Evolutionary conservation across 2,329 filamentous ascomycete species (phyloP).

Genomic region (Aspergillus clavatus): DNA sequence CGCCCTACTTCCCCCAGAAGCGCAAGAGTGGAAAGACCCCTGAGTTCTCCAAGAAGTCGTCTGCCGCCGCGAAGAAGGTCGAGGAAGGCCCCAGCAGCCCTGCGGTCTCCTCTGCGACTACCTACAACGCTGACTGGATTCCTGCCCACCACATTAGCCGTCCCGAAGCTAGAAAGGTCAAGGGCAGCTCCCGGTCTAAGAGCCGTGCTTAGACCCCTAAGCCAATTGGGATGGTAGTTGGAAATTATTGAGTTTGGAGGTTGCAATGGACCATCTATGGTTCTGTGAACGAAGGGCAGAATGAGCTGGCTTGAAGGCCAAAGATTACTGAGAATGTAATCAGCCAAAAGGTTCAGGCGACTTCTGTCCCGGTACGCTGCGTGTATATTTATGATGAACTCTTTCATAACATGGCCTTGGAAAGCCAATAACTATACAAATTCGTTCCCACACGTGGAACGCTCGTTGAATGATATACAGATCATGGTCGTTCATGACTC

Average conservation of each 20-base stretch:
- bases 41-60: slow-evolving; percentile 60
- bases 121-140: slow-evolving; percentile 92
- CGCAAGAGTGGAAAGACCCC: slow-evolving; percentile 55
- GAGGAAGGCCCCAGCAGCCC: slow-evolving; percentile 68
- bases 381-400: slow-evolving; percentile 22
- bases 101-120: slow-evolving; percentile 64
- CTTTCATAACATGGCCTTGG: neutral
- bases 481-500: neutral
- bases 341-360: slow-evolving; percentile 6
- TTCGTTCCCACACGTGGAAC: neutral
- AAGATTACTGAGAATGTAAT: slow-evolving; percentile 21
- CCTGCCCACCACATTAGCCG: slow-evolving; percentile 83
- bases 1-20: slow-evolving; percentile 88
- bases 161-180: slow-evolving; percentile 63
- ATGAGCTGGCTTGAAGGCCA: slow-evolving; percentile 8
- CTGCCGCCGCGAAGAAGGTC: slow-evolving; percentile 63
- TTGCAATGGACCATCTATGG: slow-evolving; percentile 4
- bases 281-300: slow-evolving; percentile 8
- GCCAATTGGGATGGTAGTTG: slow-evolving; percentile 3
- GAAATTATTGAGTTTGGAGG: slow-evolving; percentile 3
- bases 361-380: slow-evolving; percentile 13
- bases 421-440: neutral
- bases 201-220: slow-evolving; percentile 27
- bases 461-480: neutral
- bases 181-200: slow-evolving; percentile 43